These are phyloP conservation scores for Trichoderma atroviride DNA, from an alignment of 2,329 filamentous ascomycete genomes.

Conservation along the genomic window DNA sequence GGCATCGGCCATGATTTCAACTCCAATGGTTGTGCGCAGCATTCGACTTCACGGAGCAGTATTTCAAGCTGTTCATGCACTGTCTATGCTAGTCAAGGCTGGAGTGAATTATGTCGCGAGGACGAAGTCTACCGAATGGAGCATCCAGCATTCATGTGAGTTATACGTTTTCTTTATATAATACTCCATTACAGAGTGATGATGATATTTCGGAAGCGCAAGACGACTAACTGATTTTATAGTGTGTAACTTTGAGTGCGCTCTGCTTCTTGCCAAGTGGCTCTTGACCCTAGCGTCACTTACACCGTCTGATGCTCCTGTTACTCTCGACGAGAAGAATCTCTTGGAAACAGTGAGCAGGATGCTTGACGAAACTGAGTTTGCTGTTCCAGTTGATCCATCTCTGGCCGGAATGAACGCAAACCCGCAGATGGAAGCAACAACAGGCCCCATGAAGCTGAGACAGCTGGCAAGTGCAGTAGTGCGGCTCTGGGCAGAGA, in stretches of 20 bases:
- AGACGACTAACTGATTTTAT: slow-evolving; percentile 28
- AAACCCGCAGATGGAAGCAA: slow-evolving; percentile 46
- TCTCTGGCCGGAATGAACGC: slow-evolving; percentile 50
- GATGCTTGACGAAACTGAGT: slow-evolving; percentile 65
- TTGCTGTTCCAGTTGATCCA: slow-evolving; percentile 62
- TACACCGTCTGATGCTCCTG: slow-evolving; percentile 52
- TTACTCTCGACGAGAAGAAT: slow-evolving; percentile 55
- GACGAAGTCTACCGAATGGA: slow-evolving; percentile 64
- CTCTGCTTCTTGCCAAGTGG: slow-evolving; percentile 63
- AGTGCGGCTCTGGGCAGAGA: slow-evolving; percentile 62
- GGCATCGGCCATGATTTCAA: slow-evolving; percentile 61
- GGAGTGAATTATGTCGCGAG: slow-evolving; percentile 65
- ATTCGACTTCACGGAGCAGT: slow-evolving; percentile 64
- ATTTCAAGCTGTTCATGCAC: slow-evolving; percentile 67
- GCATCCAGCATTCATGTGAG: slow-evolving; percentile 64
- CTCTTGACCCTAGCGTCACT: slow-evolving; percentile 58
- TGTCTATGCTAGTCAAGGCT: slow-evolving; percentile 67
- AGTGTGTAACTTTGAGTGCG: slow-evolving; percentile 65
- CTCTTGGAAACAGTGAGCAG: slow-evolving; percentile 59
- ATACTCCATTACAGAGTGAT: not conserved
- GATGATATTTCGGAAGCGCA: not conserved
- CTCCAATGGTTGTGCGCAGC: slow-evolving; percentile 61
- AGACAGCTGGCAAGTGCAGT: slow-evolving; percentile 61
- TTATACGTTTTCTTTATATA: slow-evolving; percentile 24
- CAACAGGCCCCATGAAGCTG: slow-evolving; percentile 53